Evolutionary conservation across 768 basidiomycete genomes (phyloP).

Genomic region (Amanita pseudoporphyria): DNA sequence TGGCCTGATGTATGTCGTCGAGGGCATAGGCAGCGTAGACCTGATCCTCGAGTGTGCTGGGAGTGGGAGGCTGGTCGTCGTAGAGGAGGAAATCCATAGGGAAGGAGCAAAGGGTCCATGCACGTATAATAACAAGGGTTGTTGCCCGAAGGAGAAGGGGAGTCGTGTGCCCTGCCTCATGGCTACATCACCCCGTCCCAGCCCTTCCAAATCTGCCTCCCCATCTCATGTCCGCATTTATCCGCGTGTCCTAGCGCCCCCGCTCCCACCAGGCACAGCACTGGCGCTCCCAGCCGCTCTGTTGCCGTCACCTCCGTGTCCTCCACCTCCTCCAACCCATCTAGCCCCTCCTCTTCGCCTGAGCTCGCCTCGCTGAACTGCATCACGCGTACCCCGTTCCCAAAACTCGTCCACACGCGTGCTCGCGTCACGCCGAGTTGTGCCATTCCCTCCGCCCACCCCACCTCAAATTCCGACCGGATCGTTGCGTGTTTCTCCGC

Average conservation of each 20-base stretch:
- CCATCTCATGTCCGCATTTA: constrained; percentile 32
- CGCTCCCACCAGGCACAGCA: constrained; percentile 32
- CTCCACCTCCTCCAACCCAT: constrained; percentile 27
- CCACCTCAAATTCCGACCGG: constrained; percentile 43
- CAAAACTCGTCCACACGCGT: constrained; percentile 36
- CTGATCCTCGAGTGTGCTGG: constrained; percentile 49
- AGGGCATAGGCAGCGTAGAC: constrained; percentile 58
- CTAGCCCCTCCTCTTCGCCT: constrained; percentile 11
- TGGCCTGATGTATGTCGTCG: constrained; percentile 59
- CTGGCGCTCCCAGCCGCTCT: constrained; percentile 18
- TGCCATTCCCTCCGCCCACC: constrained; percentile 53
- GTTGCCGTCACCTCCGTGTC: constrained; percentile 22
- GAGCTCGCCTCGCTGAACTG: constrained; percentile 21
- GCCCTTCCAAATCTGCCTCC: constrained; percentile 24
- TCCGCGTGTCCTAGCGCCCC: constrained; percentile 20
- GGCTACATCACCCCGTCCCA: constrained; percentile 11
- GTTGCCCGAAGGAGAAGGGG: background rate
- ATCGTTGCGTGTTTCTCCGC: constrained; percentile 30
- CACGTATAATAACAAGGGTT: no score
- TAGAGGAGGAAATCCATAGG: constrained; percentile 21
- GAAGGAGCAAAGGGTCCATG: background rate
- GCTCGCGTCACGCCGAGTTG: constrained; percentile 39
- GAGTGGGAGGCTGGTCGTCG: constrained; percentile 34
- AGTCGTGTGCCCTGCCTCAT: constrained; percentile 12
- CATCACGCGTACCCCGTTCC: constrained; percentile 36